Conservation (phyloP, 2,329 filamentous ascomycete genomes). For the Monosporascus sp. region DNA sequence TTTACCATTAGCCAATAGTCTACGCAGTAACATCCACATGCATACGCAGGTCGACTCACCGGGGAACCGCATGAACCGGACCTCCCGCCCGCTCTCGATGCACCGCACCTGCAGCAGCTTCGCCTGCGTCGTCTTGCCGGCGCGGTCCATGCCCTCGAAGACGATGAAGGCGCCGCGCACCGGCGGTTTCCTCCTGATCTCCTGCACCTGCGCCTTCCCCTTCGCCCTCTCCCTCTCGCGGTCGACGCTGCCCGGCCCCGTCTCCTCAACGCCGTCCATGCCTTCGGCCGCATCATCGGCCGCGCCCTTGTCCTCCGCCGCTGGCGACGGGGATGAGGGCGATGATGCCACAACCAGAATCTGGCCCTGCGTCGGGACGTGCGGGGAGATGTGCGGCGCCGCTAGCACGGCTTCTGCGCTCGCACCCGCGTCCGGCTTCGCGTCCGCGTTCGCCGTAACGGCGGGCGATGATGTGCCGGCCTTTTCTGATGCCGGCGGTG, state of each 20-base stretch:
- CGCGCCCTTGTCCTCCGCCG: conserved; percentile 1
- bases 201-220: neutral
- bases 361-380: conserved; percentile 17
- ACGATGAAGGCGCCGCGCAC: conserved; percentile 70
- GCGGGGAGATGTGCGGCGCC: conserved; percentile 21
- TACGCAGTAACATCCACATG: conserved; percentile 1
- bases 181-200: conserved; percentile 11
- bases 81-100: conserved; percentile 40
- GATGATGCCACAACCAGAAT: conserved; percentile 14
- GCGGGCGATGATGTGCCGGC: too few species aligned
- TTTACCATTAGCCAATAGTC: neutral
- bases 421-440: conserved; percentile 1
- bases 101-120: conserved; percentile 56
- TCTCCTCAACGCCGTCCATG: conserved; percentile 18
- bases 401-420: conserved; percentile 16
- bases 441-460: too few species aligned
- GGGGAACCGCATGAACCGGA: conserved; percentile 52
- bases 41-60: conserved; percentile 33
- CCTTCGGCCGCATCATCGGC: conserved; percentile 1
- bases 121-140: conserved; percentile 90
- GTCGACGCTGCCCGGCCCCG: neutral
- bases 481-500: too few species aligned
- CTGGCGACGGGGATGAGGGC: neutral
- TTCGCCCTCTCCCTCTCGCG: neutral
- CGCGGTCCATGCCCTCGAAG: conserved; percentile 82